A percentile compares a stretch with the other conserved stretches of the same genome.
Conservation (phyloP, 768 basidiomycete genomes). For the Pisolithus marmoratus region DNA sequence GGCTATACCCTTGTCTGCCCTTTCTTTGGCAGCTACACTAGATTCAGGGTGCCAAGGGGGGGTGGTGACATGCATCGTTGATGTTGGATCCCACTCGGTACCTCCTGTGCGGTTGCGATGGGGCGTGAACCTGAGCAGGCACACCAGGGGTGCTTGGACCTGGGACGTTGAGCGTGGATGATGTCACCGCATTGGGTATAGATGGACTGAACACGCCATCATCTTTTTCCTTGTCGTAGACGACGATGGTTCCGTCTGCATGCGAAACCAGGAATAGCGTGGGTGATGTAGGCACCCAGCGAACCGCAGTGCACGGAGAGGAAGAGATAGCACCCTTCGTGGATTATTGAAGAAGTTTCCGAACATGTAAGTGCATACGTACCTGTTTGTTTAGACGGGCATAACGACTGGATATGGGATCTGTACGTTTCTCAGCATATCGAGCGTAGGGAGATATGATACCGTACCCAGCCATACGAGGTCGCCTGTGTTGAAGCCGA, state of each 20-base stretch:
- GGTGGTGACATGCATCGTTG: slow-evolving; percentile 73
- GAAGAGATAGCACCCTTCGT: slow-evolving; percentile 67
- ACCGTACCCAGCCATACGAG: slow-evolving; percentile 88
- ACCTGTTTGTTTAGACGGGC: slow-evolving; percentile 87
- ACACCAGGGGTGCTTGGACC: slow-evolving; percentile 12
- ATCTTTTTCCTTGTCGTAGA: slow-evolving; percentile 89
- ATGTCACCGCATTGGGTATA: slow-evolving; percentile 36
- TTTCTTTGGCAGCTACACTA: slow-evolving; percentile 24
- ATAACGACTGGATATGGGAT: slow-evolving; percentile 76
- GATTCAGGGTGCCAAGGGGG: slow-evolving; percentile 80
- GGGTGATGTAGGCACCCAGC: slow-evolving; percentile 79
- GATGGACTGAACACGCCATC: slow-evolving; percentile 71
- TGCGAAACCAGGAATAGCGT: slow-evolving; percentile 84
- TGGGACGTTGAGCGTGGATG: slow-evolving; percentile 17
- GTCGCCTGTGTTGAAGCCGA: slow-evolving; percentile 94
- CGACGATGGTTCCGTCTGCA: slow-evolving; percentile 82
- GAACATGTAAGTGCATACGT: slow-evolving; percentile 10
- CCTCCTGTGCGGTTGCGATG: slow-evolving; percentile 22
- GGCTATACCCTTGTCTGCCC: slow-evolving; percentile 58
- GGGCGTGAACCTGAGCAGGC: slow-evolving; percentile 22
- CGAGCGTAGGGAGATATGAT: slow-evolving; percentile 1
- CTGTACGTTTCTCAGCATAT: slow-evolving; percentile 31
- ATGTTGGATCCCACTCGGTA: slow-evolving; percentile 70
- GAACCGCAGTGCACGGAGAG: slow-evolving; percentile 83
- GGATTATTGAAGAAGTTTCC: slow-evolving; percentile 6